phyloP scores from a whole-genome alignment of 352 stramenopile species.

The Hyaloperonospora brassicae region DNA sequence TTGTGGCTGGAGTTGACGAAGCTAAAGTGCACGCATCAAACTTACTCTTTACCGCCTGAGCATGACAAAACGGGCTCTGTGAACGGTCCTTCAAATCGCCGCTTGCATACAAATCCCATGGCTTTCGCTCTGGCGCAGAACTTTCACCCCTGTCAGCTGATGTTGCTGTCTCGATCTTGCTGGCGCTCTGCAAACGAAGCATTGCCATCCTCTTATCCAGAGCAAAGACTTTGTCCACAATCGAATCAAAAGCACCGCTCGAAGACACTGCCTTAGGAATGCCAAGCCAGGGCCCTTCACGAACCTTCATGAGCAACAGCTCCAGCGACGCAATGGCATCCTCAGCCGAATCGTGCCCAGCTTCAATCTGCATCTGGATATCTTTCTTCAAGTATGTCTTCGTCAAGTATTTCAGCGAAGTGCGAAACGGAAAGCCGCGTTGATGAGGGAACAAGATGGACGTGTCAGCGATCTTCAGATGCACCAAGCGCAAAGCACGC shows the following conservation, averaged over 20 bases:
- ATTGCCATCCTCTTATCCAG: conserved; percentile 47
- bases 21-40: conserved; percentile 7
- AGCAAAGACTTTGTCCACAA: conserved; percentile 47
- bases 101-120: conserved; percentile 66
- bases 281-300: conserved; percentile 56
- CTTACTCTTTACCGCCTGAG: conserved; percentile 20
- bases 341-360: conserved; percentile 76
- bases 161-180: conserved; percentile 1
- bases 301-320: conserved; percentile 66
- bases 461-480: conserved; percentile 65
- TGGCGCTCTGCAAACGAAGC: conserved; percentile 26
- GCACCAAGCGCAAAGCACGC: conserved; percentile 65
- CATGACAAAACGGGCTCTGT: conserved; percentile 51
- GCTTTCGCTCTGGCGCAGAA: conserved; percentile 31
- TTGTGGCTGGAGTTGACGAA: not conserved
- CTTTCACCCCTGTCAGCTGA: conserved; percentile 6
- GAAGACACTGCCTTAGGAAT: conserved; percentile 41
- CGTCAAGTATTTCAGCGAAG: conserved; percentile 75
- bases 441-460: conserved; percentile 79
- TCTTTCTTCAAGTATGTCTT: conserved; percentile 75
- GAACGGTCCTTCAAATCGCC: conserved; percentile 44
- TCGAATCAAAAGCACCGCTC: conserved; percentile 51
- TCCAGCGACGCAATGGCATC: conserved; percentile 76
- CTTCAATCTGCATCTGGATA: conserved; percentile 63
- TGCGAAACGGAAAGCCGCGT: conserved; percentile 74